Percentiles rank a stretch among this genome's conserved stretches.
phyloP scores from a whole-genome alignment of 768 basidiomycete species.

The Lepiota venenata region DNA sequence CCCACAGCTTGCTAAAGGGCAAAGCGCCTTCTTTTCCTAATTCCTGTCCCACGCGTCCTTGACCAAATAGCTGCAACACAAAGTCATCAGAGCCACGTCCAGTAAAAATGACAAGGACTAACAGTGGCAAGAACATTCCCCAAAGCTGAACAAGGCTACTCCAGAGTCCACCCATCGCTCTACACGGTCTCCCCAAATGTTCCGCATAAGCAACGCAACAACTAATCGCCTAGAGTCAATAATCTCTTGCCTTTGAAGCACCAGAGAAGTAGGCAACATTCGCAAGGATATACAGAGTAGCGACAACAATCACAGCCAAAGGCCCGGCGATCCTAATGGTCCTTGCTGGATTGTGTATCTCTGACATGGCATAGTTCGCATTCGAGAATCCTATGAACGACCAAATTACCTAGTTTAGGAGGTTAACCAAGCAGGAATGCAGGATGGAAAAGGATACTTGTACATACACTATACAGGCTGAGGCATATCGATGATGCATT shows the following conservation, averaged over 20 bases:
- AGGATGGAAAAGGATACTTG: background rate
- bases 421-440: background rate
- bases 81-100: background rate
- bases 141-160: constrained; percentile 45
- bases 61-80: constrained; percentile 13
- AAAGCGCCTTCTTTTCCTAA: constrained; percentile 54
- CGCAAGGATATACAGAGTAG: constrained; percentile 45
- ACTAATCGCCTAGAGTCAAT: constrained; percentile 45
- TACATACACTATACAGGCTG: constrained; percentile 43
- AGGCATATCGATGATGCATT: constrained; percentile 45
- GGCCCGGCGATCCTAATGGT: constrained; percentile 56
- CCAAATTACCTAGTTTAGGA: constrained; percentile 32
- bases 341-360: constrained; percentile 48
- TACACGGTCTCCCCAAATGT: constrained; percentile 44
- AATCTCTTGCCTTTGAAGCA: constrained; percentile 54
- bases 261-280: constrained; percentile 60
- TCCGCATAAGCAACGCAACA: constrained; percentile 54
- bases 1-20: constrained; percentile 52
- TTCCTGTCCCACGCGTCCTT: constrained; percentile 48
- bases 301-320: constrained; percentile 43
- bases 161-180: constrained; percentile 30
- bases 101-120: constrained; percentile 15
- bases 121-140: constrained; percentile 51
- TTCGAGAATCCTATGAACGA: constrained; percentile 52
- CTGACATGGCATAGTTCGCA: constrained; percentile 57